A percentile compares a stretch with the other conserved stretches of the same genome.
phyloP scores from a whole-genome alignment of 2,329 filamentous ascomycete genomes.

The Pseudocercospora crystallina region DNA sequence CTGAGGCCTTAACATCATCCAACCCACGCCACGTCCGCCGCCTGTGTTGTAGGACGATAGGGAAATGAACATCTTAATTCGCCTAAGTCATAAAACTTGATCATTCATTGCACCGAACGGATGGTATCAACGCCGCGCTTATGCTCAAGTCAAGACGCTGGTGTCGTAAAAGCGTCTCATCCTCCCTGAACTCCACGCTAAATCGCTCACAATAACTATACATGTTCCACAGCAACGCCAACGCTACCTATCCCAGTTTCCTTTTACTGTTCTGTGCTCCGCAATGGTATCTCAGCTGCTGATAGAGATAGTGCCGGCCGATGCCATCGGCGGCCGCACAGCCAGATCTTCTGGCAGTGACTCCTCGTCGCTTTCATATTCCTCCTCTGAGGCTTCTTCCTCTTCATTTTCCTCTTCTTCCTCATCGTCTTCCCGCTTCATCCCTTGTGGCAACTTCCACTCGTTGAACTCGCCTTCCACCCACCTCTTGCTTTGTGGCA shows the following conservation, averaged over 20 bases:
- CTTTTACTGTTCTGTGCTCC: constrained; percentile 16
- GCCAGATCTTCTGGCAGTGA: constrained; percentile 26
- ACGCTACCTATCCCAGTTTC: constrained; percentile 16
- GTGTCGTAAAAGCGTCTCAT: constrained; percentile 18
- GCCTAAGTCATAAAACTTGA: too few species aligned
- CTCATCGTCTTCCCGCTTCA: constrained; percentile 55
- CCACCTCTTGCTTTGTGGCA: constrained; percentile 86
- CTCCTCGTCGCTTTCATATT: constrained; percentile 32
- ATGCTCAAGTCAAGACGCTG: constrained; percentile 25
- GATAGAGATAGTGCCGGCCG: constrained; percentile 13
- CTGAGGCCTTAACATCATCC: too few species aligned
- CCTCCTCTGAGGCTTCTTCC: constrained; percentile 43
- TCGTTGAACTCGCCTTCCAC: constrained; percentile 78
- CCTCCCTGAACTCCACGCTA: constrained; percentile 25
- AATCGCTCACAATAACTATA: constrained; percentile 1
- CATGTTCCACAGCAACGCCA: constrained; percentile 2
- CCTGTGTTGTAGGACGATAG: too few species aligned
- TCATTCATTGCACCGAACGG: too few species aligned
- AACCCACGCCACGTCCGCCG: too few species aligned
- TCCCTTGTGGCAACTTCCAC: constrained; percentile 72
- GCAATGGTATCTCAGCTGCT: constrained; percentile 17
- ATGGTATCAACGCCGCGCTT: constrained; percentile 2
- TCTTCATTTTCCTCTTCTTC: constrained; percentile 49
- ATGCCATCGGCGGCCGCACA: constrained; percentile 13
- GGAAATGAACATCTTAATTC: too few species aligned